Conservation (phyloP, 2,329 filamentous ascomycete species). For the Talaromyces albobiverticillius region DNA sequence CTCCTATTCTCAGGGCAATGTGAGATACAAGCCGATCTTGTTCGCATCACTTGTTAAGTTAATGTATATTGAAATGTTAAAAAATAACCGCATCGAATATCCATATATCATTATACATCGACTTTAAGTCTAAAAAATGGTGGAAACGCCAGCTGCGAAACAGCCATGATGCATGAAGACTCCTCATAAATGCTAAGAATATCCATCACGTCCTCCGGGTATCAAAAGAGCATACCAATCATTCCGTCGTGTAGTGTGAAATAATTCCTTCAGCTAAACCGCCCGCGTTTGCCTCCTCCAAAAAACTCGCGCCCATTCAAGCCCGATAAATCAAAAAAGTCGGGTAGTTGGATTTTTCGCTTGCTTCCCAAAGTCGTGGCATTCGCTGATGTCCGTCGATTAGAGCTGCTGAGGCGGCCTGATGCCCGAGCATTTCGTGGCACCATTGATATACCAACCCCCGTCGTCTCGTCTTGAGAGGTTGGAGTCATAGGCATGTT, state of each 20-base stretch:
- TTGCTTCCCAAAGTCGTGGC: conserved; percentile 44
- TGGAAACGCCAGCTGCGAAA: conserved; percentile 11
- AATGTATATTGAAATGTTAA: neutral
- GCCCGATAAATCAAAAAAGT: conserved; percentile 50
- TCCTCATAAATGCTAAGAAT: conserved; percentile 17
- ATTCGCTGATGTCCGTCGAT: conserved; percentile 37
- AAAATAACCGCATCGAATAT: conserved; percentile 7
- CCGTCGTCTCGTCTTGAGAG: conserved; percentile 15
- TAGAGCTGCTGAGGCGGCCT: conserved; percentile 37
- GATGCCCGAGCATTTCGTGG: conserved; percentile 40
- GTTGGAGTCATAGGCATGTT: conserved; percentile 23
- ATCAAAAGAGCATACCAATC: conserved; percentile 12
- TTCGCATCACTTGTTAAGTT: conserved; percentile 1
- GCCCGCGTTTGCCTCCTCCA: conserved; percentile 47
- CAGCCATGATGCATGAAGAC: conserved; percentile 13
- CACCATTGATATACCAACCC: conserved; percentile 43
- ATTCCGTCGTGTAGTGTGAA: conserved; percentile 10
- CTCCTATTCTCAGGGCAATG: neutral
- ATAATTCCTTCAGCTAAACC: conserved; percentile 39
- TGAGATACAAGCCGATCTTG: neutral
- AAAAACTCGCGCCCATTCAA: conserved; percentile 41
- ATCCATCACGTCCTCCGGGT: conserved; percentile 12
- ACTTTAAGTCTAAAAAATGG: conserved; percentile 13
- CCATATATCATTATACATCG: conserved; percentile 1
- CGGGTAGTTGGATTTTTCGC: conserved; percentile 45